Percentiles rank a stretch among this genome's conserved stretches.
Conservation (phyloP, 306 rosid genomes). For the Castanospermum australe region DNA sequence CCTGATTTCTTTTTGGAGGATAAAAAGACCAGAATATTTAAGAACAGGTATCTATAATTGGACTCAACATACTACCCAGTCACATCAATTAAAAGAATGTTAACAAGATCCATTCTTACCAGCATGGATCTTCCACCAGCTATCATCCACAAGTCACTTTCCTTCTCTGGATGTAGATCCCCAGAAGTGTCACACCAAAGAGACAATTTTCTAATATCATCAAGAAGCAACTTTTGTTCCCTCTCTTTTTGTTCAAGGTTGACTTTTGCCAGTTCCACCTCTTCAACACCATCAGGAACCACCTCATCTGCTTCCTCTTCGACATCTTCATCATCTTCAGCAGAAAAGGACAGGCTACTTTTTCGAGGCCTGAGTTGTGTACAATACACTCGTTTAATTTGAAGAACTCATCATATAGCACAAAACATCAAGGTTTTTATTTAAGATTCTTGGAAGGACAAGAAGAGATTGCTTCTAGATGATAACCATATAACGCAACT, state of each 20-base stretch:
- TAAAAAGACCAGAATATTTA: slow-evolving; percentile 2
- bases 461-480: not conserved
- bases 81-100: slow-evolving; percentile 23
- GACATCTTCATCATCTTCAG: slow-evolving; percentile 91
- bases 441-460: slow-evolving; percentile 2
- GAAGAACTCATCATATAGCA: slow-evolving; percentile 26
- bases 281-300: slow-evolving; percentile 99
- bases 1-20: not conserved
- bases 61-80: slow-evolving; percentile 16
- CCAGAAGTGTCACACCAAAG: slow-evolving; percentile 58
- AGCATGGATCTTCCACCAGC: slow-evolving; percentile 67
- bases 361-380: slow-evolving; percentile 81
- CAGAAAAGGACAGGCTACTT: slow-evolving; percentile 78
- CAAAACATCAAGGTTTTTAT: slow-evolving; percentile 13
- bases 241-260: slow-evolving; percentile 82
- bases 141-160: slow-evolving; percentile 90
- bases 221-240: slow-evolving; percentile 79
- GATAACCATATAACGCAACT: not conserved
- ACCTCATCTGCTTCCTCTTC: slow-evolving; percentile 98
- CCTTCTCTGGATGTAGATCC: slow-evolving; percentile 69
- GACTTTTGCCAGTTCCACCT: slow-evolving; percentile 92
- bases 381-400: slow-evolving; percentile 37
- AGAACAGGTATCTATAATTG: slow-evolving; percentile 21
- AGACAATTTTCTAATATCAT: slow-evolving; percentile 81
- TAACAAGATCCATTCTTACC: slow-evolving; percentile 57